These are phyloP conservation scores for Yamadazyma conglobata DNA, from an alignment of 1,139 yeast genomes.

Conservation along the genomic window DNA sequence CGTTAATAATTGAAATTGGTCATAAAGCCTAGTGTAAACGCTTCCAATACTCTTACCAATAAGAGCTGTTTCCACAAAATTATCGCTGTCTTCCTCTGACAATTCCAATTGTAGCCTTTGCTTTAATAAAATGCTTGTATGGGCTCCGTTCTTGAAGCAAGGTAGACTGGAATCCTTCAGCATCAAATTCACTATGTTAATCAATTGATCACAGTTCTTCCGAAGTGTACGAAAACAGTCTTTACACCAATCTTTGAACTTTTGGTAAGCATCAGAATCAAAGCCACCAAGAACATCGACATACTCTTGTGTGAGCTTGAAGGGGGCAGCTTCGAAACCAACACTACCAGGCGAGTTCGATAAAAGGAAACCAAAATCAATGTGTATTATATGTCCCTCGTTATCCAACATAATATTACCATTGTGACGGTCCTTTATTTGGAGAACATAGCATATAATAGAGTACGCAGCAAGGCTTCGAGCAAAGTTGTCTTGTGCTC, in stretches of 20 bases:
- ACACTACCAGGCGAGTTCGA: conserved; percentile 96
- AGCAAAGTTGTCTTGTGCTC: conserved; percentile 82
- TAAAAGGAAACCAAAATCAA: conserved; percentile 89
- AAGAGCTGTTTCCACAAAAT: conserved; percentile 69
- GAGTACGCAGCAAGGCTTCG: conserved; percentile 86
- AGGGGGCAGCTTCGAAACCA: conserved; percentile 96
- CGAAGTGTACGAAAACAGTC: conserved; percentile 72
- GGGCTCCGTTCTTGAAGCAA: conserved; percentile 84
- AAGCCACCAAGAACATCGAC: conserved; percentile 82
- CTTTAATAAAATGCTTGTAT: conserved; percentile 70
- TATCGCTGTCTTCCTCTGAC: conserved; percentile 68
- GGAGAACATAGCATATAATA: conserved; percentile 79
- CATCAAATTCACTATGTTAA: conserved; percentile 87
- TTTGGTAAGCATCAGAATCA: conserved; percentile 53
- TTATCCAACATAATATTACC: conserved; percentile 93
- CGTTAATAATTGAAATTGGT: conserved; percentile 88
- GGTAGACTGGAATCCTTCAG: conserved; percentile 86
- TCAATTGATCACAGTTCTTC: conserved; percentile 64
- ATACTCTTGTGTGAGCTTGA: conserved; percentile 84
- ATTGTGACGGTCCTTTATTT: conserved; percentile 92
- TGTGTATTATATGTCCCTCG: conserved; percentile 93
- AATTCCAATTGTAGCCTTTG: conserved; percentile 81
- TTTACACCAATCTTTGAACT: conserved; percentile 61
- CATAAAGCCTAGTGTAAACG: conserved; percentile 85
- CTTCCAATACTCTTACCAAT: conserved; percentile 85